Percentiles rank a stretch among this genome's conserved stretches.
Conservation (phyloP, 345 rosid species). For the Raphanus sativus region DNA sequence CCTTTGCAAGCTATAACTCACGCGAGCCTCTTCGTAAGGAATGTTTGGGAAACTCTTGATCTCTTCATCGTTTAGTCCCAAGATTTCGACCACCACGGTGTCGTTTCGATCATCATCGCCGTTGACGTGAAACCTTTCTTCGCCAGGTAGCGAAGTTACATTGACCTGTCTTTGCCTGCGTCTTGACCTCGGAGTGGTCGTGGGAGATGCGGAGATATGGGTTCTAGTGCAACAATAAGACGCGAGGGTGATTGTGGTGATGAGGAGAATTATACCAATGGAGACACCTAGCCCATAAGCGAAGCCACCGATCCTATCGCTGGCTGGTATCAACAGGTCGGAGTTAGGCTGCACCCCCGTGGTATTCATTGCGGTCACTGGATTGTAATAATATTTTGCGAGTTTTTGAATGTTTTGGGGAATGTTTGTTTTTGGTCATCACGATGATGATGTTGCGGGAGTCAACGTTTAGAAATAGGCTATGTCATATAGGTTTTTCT, state of each 20-base stretch:
- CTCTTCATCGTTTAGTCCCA: slow-evolving; percentile 68
- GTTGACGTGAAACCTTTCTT: slow-evolving; percentile 1
- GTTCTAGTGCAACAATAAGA: slow-evolving; percentile 47
- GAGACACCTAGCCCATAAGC: slow-evolving; percentile 57
- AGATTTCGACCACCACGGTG: slow-evolving; percentile 37
- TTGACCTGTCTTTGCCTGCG: slow-evolving; percentile 27
- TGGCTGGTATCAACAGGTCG: slow-evolving; percentile 10
- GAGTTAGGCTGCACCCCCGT: slow-evolving; percentile 16
- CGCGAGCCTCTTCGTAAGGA: slow-evolving; percentile 60
- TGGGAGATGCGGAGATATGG: slow-evolving; percentile 27
- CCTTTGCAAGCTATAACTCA: slow-evolving; percentile 32
- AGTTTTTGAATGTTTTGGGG: neutral
- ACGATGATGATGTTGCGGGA: slow-evolving; percentile 22
- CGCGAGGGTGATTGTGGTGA: slow-evolving; percentile 42
- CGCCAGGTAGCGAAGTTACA: neutral
- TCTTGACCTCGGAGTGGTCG: slow-evolving; percentile 13
- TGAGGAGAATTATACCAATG: slow-evolving; percentile 46
- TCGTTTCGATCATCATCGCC: slow-evolving; percentile 9
- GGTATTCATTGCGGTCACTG: slow-evolving; percentile 1
- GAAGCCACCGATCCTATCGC: slow-evolving; percentile 41
- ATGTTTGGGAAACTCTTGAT: slow-evolving; percentile 70
- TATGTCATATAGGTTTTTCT: neutral
- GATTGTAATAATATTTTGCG: neutral
- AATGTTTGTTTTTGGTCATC: slow-evolving; percentile 17
- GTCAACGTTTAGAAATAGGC: slow-evolving; percentile 28